Percentiles rank a stretch among this genome's conserved stretches.
Conservation (phyloP, 352 stramenopile species). For the Phytopythium ostracodes region DNA sequence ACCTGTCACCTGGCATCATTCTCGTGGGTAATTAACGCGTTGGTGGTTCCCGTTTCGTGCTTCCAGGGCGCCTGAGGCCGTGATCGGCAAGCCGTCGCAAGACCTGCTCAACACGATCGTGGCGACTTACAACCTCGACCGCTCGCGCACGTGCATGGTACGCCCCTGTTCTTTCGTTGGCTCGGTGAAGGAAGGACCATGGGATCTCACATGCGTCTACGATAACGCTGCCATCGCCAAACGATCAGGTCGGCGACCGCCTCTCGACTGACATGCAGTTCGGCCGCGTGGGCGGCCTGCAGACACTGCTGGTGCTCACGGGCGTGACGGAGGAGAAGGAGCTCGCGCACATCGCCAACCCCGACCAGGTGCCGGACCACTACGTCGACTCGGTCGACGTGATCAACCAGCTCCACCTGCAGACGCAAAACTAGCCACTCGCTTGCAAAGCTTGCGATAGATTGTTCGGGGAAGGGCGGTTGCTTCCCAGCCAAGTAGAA, state of each 20-base stretch:
- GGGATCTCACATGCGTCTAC: constrained; percentile 1
- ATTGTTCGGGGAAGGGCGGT: not conserved
- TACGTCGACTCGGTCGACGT: constrained; percentile 69
- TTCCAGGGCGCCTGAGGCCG: constrained; percentile 54
- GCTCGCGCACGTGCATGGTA: constrained; percentile 81
- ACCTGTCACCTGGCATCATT: not conserved
- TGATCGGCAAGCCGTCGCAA: constrained; percentile 83
- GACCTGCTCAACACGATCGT: constrained; percentile 80
- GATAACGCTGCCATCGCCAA: not conserved
- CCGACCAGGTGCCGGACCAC: constrained; percentile 53
- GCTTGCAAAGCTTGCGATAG: not conserved
- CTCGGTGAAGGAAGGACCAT: not conserved
- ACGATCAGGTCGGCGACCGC: constrained; percentile 64
- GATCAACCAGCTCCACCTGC: constrained; percentile 60
- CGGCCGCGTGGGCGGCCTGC: constrained; percentile 56
- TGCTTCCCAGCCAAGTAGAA: not conserved
- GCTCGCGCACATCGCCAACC: constrained; percentile 43
- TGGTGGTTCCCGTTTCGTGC: not conserved
- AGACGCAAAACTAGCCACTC: constrained; percentile 25
- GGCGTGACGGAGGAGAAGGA: constrained; percentile 64
- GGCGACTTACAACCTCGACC: constrained; percentile 59
- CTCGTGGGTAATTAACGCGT: constrained; percentile 2
- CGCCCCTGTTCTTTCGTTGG: constrained; percentile 1
- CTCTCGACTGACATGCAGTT: constrained; percentile 86
- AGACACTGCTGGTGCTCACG: constrained; percentile 74